These are phyloP conservation scores for Rhodosporidiobolus sp. DNA, from an alignment of 768 basidiomycete species.

Conservation along the genomic window DNA sequence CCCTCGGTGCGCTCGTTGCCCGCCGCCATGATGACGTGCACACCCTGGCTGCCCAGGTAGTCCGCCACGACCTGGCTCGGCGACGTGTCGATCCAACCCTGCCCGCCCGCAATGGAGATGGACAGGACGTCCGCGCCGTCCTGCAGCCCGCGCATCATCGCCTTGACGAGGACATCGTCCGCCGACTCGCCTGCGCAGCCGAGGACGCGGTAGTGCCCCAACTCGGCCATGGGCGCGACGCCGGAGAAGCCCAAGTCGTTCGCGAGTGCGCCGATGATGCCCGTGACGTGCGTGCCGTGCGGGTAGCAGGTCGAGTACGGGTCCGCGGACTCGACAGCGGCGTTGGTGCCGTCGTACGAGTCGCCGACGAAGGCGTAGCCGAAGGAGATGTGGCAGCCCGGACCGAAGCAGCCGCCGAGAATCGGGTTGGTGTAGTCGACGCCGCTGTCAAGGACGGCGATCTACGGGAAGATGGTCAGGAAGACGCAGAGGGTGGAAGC, in stretches of 20 bases:
- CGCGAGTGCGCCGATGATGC: constrained; percentile 62
- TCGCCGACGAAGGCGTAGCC: constrained; percentile 49
- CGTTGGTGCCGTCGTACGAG: constrained; percentile 53
- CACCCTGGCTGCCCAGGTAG: constrained; percentile 59
- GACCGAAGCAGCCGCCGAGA: constrained; percentile 49
- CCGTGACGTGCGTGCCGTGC: constrained; percentile 49
- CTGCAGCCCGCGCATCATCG: constrained; percentile 50
- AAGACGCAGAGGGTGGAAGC: neutral
- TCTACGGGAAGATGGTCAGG: constrained; percentile 27
- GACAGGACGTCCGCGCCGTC: constrained; percentile 65
- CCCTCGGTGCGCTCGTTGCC: constrained; percentile 58
- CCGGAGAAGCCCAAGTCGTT: constrained; percentile 68
- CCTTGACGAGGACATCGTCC: constrained; percentile 48
- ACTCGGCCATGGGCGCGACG: constrained; percentile 62
- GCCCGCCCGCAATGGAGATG: constrained; percentile 61
- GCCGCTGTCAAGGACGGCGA: constrained; percentile 60
- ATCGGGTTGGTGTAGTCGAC: constrained; percentile 48
- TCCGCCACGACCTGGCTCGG: constrained; percentile 59
- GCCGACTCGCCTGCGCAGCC: constrained; percentile 57
- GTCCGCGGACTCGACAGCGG: constrained; percentile 56
- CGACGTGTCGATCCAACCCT: constrained; percentile 63
- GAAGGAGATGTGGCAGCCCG: constrained; percentile 48
- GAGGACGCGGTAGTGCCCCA: constrained; percentile 58
- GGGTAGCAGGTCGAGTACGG: constrained; percentile 39
- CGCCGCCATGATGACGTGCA: constrained; percentile 64